These are phyloP conservation scores for Cunninghamia lanceolata DNA, from an alignment of 75 land plant genomes.

Conservation along the genomic window DNA sequence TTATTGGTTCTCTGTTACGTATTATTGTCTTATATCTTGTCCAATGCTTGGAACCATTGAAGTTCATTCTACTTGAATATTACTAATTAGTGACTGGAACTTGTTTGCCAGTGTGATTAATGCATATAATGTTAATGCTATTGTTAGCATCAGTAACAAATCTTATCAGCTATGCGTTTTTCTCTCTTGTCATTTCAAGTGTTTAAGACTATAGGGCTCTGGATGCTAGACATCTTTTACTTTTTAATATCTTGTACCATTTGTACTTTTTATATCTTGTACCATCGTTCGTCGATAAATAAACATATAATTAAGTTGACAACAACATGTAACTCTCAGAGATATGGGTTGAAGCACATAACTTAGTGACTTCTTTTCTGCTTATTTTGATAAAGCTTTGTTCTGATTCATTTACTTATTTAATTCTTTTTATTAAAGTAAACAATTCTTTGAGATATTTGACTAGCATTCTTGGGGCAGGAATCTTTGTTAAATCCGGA, in stretches of 20 bases:
- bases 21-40: not conserved
- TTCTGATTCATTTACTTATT: not conserved
- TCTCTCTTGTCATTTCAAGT: not conserved
- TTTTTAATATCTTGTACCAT: not conserved
- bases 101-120: not conserved
- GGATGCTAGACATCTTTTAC: not conserved
- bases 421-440: not conserved
- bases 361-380: not conserved
- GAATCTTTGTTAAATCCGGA: constrained; percentile 86
- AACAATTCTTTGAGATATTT: not conserved
- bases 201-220: not conserved
- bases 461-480: constrained; percentile 25
- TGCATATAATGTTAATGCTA: not conserved
- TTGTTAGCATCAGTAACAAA: not conserved
- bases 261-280: too few species aligned
- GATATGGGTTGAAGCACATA: not conserved
- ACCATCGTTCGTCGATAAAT: not conserved
- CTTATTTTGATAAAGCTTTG: not conserved
- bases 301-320: not conserved
- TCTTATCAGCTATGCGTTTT: not conserved
- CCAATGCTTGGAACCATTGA: not conserved
- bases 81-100: not conserved
- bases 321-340: not conserved
- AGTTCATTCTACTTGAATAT: not conserved
- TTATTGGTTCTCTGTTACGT: not conserved